Evolutionary conservation across 2,329 filamentous ascomycete genomes (phyloP).

Genomic region (Dendryphion nanum): DNA sequence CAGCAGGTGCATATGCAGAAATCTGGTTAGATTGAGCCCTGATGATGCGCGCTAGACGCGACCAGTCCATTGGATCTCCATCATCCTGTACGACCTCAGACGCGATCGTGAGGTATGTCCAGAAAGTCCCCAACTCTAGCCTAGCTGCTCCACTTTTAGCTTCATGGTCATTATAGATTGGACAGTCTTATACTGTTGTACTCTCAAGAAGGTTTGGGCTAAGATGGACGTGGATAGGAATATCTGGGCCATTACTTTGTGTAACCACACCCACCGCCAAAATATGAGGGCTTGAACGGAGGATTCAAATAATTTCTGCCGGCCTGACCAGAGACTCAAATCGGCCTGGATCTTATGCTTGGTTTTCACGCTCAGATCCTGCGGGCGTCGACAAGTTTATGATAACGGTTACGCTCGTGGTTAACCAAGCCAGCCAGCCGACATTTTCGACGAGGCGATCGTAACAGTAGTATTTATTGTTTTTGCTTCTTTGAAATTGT

Average conservation of each 20-base stretch:
- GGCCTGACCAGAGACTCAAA: constrained; percentile 10
- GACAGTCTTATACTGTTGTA: constrained; percentile 1
- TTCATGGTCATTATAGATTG: constrained; percentile 10
- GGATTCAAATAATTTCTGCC: constrained; percentile 18
- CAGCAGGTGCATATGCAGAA: constrained; percentile 10
- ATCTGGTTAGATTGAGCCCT: constrained; percentile 9
- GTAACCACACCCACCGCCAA: constrained; percentile 10
- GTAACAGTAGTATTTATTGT: constrained; percentile 1
- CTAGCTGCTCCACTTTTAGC: too few species aligned
- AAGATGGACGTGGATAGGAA: too few species aligned
- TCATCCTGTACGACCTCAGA: constrained; percentile 10
- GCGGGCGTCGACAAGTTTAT: constrained; percentile 22
- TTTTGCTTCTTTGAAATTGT: background rate
- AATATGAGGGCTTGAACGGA: constrained; percentile 17
- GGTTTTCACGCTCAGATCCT: constrained; percentile 22
- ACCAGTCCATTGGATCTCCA: too few species aligned
- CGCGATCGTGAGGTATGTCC: constrained; percentile 2
- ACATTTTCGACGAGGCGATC: background rate
- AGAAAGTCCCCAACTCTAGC: too few species aligned
- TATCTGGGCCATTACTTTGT: too few species aligned
- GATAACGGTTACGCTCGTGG: constrained; percentile 19
- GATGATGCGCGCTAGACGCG: constrained; percentile 10
- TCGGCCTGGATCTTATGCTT: constrained; percentile 19
- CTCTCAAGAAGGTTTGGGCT: too few species aligned
- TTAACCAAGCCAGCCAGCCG: constrained; percentile 1